Evolutionary conservation across 1,284 basidiomycete genomes (phyloP), one percentile per base, ranked within the genome.

Genomic region (Malassezia nana): DNA sequence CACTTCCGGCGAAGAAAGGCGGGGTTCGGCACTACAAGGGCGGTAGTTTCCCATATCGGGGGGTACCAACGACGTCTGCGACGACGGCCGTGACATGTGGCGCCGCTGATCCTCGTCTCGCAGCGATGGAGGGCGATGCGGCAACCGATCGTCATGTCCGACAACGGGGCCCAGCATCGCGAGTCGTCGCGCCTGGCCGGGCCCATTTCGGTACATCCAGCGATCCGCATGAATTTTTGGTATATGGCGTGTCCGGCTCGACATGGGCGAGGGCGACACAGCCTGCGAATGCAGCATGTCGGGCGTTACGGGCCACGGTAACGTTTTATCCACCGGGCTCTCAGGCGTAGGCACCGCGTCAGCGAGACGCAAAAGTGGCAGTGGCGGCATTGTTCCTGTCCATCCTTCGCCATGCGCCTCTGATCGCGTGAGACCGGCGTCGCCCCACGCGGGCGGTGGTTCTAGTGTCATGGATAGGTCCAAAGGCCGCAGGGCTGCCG

Each of bases 171-270:
- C 49, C 24, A 60, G 35, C 18, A 52, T 38, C 20, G 46, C 45
- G 12, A 39, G 38, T 12, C 35, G 46, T 6, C 52, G 31, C n/a
- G 38, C 16, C 20, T 53, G 58, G 0, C 67, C 65, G 3, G 67
- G 67, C 15, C 64, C 69, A n/a, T 68, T 67, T 26, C 69, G 66
- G 46, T 60, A 72, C 50, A 64, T 63, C 69, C 67, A 69, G 9
- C 53, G 57, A 38, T 69, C 65, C 20, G 59, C 57, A 0, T 52
- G 51, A 1, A 47, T 46, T 26, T 72, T 72, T 4, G 68, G 68
- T 33, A 29, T 46, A 55, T 12, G 33, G 25, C 18, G 58, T 41
- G 10, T 42, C 26, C 39, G 40, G 15, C 24, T 26, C 7, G 18
- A 20, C 18, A 25, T 43, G 31, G 30, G 38, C 26, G 41, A 40